Base-by-base conservation (phyloP, 139 green algal species). In the Picochlorum costavermella region DNA sequence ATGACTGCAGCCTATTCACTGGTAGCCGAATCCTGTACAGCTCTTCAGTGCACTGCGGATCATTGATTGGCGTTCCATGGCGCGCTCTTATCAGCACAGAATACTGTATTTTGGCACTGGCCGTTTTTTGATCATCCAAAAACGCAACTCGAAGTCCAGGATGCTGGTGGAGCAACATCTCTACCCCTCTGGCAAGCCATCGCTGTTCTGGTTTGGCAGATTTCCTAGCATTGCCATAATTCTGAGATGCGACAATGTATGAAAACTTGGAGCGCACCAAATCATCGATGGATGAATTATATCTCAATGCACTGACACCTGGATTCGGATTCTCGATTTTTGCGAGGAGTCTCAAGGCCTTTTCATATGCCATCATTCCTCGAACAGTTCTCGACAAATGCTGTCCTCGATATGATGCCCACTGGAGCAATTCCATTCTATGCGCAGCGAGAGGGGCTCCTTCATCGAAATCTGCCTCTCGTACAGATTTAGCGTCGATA, bases 331-430 rank as follows among this genome's bases (percentile, higher is more conserved):
- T 64, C 68, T 84, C 82, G 6, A 80, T 43, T 20, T 77, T 56
- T 23, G 75, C 74, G 44, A 84, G 73, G 64, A 81, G 73, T 31
- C 74, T 63, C 44, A 95, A 72, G 25, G 78, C 84, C 6, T 64
- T 65, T 53, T 84, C 80, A 62, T 86, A 84, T 10, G 75, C 53
- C 84, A 91, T 91, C 84, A 91, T 91, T 62, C 84, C 79, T 33
- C 77, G 65, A 17, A 94, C 83, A 3, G 87, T 93, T 37, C 87
- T 78, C 2, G 84, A 70, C 57, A 95, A 82, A 65, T 92, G 82
- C 76, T 96, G 88, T 17, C 85, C 86, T 5, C 88, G 66, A 63
- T 90, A 82, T 5, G 77, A 88, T 26, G 88, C 89, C 88, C 88
- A 96, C 69, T 89, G 66, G 69, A 85, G 84, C 68, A 95, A 64